These are phyloP conservation scores for Alternaria ventricosa DNA, from an alignment of 2,329 filamentous ascomycete genomes.

Conservation along the genomic window DNA sequence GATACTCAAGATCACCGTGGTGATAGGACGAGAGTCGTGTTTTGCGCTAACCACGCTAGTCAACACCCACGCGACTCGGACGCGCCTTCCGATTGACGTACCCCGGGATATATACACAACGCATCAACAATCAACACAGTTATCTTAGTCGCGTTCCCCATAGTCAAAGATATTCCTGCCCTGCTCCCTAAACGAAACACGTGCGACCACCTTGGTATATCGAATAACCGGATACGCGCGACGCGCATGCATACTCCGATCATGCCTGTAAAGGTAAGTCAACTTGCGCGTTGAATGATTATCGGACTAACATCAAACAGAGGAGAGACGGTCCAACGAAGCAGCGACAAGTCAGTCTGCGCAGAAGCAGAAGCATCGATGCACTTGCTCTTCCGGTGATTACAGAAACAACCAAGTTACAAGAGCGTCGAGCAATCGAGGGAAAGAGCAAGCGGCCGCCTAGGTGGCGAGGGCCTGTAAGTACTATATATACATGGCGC, in stretches of 20 bases:
- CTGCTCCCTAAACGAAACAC: neutral
- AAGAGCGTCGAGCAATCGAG: slow-evolving; percentile 1
- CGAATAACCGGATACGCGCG: neutral
- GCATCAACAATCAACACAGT: slow-evolving; percentile 9
- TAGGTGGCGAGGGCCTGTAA: slow-evolving; percentile 14
- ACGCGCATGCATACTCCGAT: neutral
- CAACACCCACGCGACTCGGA: slow-evolving; percentile 12
- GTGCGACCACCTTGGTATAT: neutral
- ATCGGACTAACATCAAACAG: neutral
- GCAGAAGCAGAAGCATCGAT: neutral
- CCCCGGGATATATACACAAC: slow-evolving; percentile 3
- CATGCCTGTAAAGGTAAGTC: slow-evolving; percentile 13
- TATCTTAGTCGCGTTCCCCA: neutral
- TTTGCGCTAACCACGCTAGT: slow-evolving; percentile 17
- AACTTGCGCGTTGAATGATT: neutral
- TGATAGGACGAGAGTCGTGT: slow-evolving; percentile 13
- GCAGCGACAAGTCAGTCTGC: slow-evolving; percentile 1
- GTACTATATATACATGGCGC: neutral
- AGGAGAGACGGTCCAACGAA: slow-evolving; percentile 5
- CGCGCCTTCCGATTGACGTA: slow-evolving; percentile 11
- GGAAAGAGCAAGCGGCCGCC: slow-evolving; percentile 8
- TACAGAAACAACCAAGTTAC: neutral
- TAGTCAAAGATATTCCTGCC: neutral
- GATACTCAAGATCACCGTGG: slow-evolving; percentile 1
- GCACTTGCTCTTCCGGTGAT: neutral